Evolutionary conservation across 352 stramenopile species (phyloP), one percentile per base, ranked within the genome.

Genomic region (Phytopythium chamaehyphon): DNA sequence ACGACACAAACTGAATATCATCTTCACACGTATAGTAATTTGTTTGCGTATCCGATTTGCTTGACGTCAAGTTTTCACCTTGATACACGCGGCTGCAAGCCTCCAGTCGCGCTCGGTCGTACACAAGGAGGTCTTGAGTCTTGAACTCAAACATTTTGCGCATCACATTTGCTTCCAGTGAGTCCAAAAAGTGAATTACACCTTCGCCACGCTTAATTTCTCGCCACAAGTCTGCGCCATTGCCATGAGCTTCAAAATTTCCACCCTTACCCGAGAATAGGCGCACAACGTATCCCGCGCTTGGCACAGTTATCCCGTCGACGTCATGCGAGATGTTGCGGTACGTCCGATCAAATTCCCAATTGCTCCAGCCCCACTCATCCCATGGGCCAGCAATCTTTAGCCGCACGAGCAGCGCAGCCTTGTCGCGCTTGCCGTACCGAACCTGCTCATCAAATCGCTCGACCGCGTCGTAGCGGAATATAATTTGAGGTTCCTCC

Each of bases 401-500:
- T 24, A 82, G 55, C 15, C 71, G 57, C 23, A 82, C 46, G 21
- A 84, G 49, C 31, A 84, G 33, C 12, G 70, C 73, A 4, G 65
- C 71, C 40, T 84, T 84, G 40, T 84, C 73, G 18, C 73, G 62
- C 33, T 78, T 64, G 12, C 63, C 69, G 36, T 82, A 84, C 19
- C 73, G 64, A 23, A 84, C 59, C 23, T 57, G 68, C 51, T 82
- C 73, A 44, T 84, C 73, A 38, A 84, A 84, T 3, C 60, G 65
- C 57, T 82, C 71, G 31, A 66, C 26, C 2, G 68, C 64, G 47
- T 80, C 68, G 11, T 57, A 55, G n/a, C 69, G 68, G 44, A 84
- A 82, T 14, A 84, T 82, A 40, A 80, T 47, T 51, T 84, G 73
- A 35, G 73, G 71, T n/a, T 84, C 73, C 35, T 71, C 73, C 71